Evolutionary conservation across 2,329 filamentous ascomycete genomes (phyloP).

Genomic region (Calonectria hawksworthii): DNA sequence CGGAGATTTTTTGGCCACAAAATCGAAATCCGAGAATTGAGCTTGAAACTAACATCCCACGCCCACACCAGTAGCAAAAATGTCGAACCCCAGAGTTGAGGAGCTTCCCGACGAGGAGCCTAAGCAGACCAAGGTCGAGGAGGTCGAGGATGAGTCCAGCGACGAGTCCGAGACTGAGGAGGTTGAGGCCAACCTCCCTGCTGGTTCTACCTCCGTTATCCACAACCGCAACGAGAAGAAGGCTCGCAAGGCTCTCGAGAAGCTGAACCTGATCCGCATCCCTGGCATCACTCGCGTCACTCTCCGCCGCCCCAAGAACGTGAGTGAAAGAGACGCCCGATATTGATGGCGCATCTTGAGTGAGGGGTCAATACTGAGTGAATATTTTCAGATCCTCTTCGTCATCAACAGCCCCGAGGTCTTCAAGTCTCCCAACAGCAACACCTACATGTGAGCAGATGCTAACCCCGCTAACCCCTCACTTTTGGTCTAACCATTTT

Average conservation of each 20-base stretch:
- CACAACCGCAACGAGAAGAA: constrained; percentile 99
- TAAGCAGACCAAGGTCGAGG: constrained; percentile 84
- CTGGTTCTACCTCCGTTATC: constrained; percentile 89
- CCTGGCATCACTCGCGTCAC: constrained; percentile 98
- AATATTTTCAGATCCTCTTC: constrained; percentile 85
- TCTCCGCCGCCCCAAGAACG: constrained; percentile 98
- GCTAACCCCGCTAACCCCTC: background rate
- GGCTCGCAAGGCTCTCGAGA: constrained; percentile 98
- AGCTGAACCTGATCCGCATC: constrained; percentile 96
- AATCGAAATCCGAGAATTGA: constrained; percentile 35
- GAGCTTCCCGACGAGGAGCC: constrained; percentile 94
- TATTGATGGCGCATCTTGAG: constrained; percentile 19
- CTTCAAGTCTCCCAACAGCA: constrained; percentile 99
- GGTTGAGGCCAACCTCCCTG: constrained; percentile 82
- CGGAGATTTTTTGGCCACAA: constrained; percentile 36
- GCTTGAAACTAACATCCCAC: constrained; percentile 45
- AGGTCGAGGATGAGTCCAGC: constrained; percentile 77
- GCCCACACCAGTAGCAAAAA: constrained; percentile 66
- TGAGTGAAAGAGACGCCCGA: constrained; percentile 69
- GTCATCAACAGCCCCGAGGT: constrained; percentile 99
- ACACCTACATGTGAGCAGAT: constrained; percentile 95
- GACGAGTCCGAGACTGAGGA: constrained; percentile 86
- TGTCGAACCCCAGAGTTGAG: constrained; percentile 98
- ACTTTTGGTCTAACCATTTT: constrained; percentile 23
- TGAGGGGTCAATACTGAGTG: constrained; percentile 40